Conservation (phyloP, 1,284 basidiomycete genomes). For the Schizopora paradoxa region DNA sequence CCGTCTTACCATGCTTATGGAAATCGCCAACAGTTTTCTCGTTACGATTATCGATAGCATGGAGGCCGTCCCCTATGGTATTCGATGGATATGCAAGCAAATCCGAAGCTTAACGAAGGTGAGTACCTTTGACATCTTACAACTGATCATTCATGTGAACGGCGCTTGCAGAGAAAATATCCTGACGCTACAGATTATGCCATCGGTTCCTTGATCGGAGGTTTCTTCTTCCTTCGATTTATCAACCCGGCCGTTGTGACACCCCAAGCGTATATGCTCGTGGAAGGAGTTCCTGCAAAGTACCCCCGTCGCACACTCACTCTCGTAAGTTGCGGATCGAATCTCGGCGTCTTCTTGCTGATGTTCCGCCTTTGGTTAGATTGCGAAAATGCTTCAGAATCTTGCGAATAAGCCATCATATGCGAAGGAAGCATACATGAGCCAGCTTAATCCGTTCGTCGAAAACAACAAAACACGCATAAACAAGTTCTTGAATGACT, state of each 20-base stretch:
- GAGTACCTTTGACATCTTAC: slow-evolving; percentile 26
- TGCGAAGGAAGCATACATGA: slow-evolving; percentile 98
- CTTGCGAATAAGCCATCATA: slow-evolving; percentile 98
- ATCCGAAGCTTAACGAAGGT: slow-evolving; percentile 93
- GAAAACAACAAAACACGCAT: slow-evolving; percentile 97
- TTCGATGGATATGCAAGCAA: slow-evolving; percentile 99
- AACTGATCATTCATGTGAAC: slow-evolving; percentile 9
- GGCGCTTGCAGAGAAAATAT: slow-evolving; percentile 78
- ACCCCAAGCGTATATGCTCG: slow-evolving; percentile 99
- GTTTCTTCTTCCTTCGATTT: slow-evolving; percentile 99
- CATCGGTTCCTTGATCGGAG: slow-evolving; percentile 97
- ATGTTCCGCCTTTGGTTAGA: slow-evolving; percentile 58
- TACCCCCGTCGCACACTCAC: slow-evolving; percentile 95
- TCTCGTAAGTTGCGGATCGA: slow-evolving; percentile 53
- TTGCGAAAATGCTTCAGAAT: slow-evolving; percentile 99
- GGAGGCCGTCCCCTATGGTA: slow-evolving; percentile 97
- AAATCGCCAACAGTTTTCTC: slow-evolving; percentile 96
- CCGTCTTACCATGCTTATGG: slow-evolving; percentile 96
- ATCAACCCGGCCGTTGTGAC: slow-evolving; percentile 99
- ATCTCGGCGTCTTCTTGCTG: slow-evolving; percentile 8
- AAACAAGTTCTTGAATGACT: slow-evolving; percentile 92
- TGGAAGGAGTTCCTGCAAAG: slow-evolving; percentile 95
- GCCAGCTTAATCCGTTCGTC: slow-evolving; percentile 95
- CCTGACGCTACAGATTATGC: slow-evolving; percentile 97
- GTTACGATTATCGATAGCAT: slow-evolving; percentile 97